Percentiles rank a stretch among this genome's conserved stretches.
Evolutionary conservation across 176 grass and related monocot genomes (phyloP).

Genomic region (Otatea glauca): DNA sequence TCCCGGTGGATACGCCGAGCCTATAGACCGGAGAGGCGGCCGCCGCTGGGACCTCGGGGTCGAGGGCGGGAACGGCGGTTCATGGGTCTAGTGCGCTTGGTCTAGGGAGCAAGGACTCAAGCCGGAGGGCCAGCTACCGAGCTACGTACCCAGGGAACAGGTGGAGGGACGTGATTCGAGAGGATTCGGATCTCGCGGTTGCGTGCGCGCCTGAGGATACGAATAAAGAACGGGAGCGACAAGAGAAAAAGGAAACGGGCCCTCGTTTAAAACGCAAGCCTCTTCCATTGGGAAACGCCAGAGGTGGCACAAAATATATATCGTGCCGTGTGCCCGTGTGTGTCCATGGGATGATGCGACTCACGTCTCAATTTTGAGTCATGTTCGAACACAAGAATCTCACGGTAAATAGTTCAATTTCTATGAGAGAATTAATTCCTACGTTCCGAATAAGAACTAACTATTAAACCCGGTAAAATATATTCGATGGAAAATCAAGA

Average conservation of each 20-base stretch:
- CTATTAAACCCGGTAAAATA: background rate
- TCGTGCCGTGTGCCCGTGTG: too few species aligned
- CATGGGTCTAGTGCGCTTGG: background rate
- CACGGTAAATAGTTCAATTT: background rate
- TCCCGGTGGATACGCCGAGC: background rate
- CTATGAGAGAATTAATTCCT: background rate
- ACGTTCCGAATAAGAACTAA: background rate
- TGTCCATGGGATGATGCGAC: too few species aligned
- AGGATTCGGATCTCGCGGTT: background rate
- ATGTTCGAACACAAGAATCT: too few species aligned
- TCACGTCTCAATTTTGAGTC: too few species aligned
- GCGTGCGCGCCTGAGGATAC: background rate
- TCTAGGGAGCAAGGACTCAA: background rate
- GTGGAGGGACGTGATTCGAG: constrained; percentile 31
- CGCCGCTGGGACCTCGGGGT: background rate
- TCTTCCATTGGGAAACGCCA: background rate
- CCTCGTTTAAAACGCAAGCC: background rate
- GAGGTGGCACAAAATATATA: too few species aligned
- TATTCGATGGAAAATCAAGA: too few species aligned
- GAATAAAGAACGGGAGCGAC: background rate
- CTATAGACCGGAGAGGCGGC: constrained; percentile 21
- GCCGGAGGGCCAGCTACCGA: background rate
- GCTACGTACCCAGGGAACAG: background rate
- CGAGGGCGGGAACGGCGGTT: background rate
- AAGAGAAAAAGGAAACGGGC: too few species aligned